Evolutionary conservation across 2,329 filamentous ascomycete species (phyloP), one percentile per base, ranked within the genome.

Genomic region (Nemania sp.): DNA sequence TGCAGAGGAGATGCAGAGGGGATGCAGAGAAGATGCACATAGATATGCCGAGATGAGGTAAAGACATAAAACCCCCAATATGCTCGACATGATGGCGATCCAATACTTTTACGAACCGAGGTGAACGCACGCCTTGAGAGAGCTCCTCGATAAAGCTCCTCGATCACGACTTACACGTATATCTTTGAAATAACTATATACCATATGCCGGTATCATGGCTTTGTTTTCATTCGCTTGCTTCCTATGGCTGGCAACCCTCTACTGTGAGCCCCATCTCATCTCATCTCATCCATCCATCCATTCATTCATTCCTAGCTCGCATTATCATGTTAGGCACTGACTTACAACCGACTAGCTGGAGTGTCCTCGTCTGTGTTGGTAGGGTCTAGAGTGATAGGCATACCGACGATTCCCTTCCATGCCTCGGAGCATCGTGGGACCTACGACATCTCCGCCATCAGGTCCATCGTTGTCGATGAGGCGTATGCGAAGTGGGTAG

Each of bases 401-500:
- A 74, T 77, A 57, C 76, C 77, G 11, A 75, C 73, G 0, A 66
- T 75, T 6, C 74, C 76, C 0, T 77, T 75, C 63, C 69, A 63
- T 5, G 25, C 64, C 9, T 63, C 69, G 2, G 60, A 52, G 1
- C n/a, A 17, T 20, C 54, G 62, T 47, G 70, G 69, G n/a, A 57
- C 62, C 2, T 76, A 75, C 35, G 57, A 66, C 0, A 65, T 76
- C 45, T 65, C 60, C 4, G 59, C 59, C 18, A 51, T 76, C 15
- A 70, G 69, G 29, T 68, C 65, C 3, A 76, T 85, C 49, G 66
- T 82, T 12, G 77, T 86, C 10, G 78, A 85, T 60, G 57, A 66
- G 2, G 67, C 68, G 3, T 81, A 76, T 67, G 73, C 77, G 1
- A 64, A 78, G 5, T 60, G 70, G 0, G 75, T 76, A 5, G 78